A percentile compares a stretch with the other conserved stretches of the same genome.
Evolutionary conservation across 257 asterid genomes (phyloP).

Genomic region (Capsicum pubescens): DNA sequence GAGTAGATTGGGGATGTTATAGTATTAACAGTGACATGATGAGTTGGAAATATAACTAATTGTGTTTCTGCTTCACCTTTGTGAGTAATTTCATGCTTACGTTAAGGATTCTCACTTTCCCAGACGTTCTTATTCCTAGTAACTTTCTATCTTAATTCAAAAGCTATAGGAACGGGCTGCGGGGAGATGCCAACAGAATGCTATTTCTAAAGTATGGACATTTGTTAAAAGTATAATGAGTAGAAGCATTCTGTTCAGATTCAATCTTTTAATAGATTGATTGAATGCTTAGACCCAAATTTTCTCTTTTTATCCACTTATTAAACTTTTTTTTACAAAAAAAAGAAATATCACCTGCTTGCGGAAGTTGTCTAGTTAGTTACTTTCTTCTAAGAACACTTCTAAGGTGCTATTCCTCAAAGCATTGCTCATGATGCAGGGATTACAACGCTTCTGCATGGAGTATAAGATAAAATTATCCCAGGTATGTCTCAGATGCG

Average conservation of each 20-base stretch:
- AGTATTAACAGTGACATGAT: background rate
- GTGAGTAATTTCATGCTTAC: background rate
- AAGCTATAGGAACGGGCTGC: background rate
- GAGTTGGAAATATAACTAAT: background rate
- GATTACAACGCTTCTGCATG: conserved; percentile 88
- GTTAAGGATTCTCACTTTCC: background rate
- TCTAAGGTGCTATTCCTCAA: background rate
- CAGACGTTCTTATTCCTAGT: background rate
- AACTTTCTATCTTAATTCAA: background rate
- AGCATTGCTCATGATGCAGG: conserved; percentile 52
- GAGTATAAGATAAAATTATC: conserved; percentile 93
- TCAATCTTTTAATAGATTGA: too few relatives aligned
- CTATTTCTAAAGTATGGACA: background rate
- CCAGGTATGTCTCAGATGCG: conserved; percentile 51
- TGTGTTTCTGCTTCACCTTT: background rate
- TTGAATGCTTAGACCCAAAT: background rate
- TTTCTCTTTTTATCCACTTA: background rate
- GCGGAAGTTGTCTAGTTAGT: background rate
- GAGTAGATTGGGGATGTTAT: background rate
- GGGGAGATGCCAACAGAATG: background rate
- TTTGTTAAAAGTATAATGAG: background rate
- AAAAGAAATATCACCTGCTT: background rate
- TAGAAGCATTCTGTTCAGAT: too few relatives aligned
- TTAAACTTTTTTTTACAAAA: background rate
- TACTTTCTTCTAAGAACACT: background rate